phyloP scores from a whole-genome alignment of 1,139 yeast genomes.

The Lodderomyces pseudojiufengensis region DNA sequence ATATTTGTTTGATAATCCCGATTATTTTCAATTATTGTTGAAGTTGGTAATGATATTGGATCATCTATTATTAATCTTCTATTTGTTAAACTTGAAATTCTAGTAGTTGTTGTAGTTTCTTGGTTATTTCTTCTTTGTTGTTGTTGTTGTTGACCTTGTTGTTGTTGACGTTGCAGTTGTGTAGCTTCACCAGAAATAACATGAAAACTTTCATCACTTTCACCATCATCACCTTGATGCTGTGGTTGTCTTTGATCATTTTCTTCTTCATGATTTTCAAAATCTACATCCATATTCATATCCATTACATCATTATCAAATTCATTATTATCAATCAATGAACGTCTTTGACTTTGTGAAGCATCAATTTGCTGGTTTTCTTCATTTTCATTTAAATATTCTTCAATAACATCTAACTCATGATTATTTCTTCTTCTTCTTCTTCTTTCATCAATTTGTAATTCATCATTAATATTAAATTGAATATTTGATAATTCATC shows the following conservation, averaged over 20 bases:
- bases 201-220: background rate
- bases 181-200: background rate
- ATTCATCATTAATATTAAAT: constrained; percentile 16
- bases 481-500: constrained; percentile 13
- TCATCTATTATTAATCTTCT: constrained; percentile 8
- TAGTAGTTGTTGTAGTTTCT: too few species aligned
- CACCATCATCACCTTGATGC: background rate
- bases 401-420: background rate
- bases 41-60: constrained; percentile 11
- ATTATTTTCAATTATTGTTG: background rate
- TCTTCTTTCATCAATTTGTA: constrained; percentile 8
- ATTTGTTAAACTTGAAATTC: background rate
- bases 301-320: constrained; percentile 1
- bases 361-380: background rate
- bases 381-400: background rate
- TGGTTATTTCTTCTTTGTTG: background rate
- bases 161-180: background rate
- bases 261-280: constrained; percentile 9
- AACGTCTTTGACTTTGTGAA: too few species aligned
- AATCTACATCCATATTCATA: constrained; percentile 8
- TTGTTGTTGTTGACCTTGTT: background rate
- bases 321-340: background rate
- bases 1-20: constrained; percentile 6
- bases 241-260: too few species aligned
- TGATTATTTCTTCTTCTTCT: background rate